Evolutionary conservation across 2,329 filamentous ascomycete genomes (phyloP), one percentile per base, ranked within the genome.

Genomic region (Curvularia lunata): DNA sequence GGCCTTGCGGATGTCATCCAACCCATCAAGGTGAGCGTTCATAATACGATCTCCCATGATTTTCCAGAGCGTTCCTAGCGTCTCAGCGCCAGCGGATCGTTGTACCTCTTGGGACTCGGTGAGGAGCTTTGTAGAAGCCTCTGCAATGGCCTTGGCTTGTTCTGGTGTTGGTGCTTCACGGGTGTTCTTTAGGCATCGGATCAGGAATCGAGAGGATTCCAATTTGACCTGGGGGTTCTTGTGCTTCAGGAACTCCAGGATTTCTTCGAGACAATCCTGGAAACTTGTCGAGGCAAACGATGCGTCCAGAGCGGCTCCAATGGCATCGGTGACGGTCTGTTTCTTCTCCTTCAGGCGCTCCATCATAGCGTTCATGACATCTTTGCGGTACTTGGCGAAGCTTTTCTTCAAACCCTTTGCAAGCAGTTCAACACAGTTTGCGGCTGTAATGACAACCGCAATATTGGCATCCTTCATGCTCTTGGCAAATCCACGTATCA

Each of bases 401-500:
- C 83, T 80, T 68, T 86, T 88, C 43, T 91, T 88, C 59, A 99
- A 75, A 48, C 95, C 95, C 70, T 91, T 95, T 45, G 93, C 94
- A 25, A 99, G 81, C 27, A 90, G 85, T 70, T 98, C 93, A 32
- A 97, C 90, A 77, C 94, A 97, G 69, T 96, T 93, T 2, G 94
- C 95, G 5, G 96, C 94, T 63, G 95, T 89, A 1, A 90, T 95
- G 19, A 97, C 95, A 48, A 98, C 95, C 5, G 91, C 90, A 66
- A 99, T 90, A 73, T 99, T 99, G 68, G 96, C 95, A 68, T 99
- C 96, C 78, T 99, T 99, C 95, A 99, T 99, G 68, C 87, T 92
- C 78, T 98, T 99, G 43, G 95, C 94, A 53, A 98, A 83, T 4
- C 87, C 89, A 59, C 91, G 86, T 54, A 91, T 87, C 65, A 98